These are phyloP conservation scores for Pichia thaimueangensis DNA, from an alignment of 805 yeast species.

Conservation along the genomic window DNA sequence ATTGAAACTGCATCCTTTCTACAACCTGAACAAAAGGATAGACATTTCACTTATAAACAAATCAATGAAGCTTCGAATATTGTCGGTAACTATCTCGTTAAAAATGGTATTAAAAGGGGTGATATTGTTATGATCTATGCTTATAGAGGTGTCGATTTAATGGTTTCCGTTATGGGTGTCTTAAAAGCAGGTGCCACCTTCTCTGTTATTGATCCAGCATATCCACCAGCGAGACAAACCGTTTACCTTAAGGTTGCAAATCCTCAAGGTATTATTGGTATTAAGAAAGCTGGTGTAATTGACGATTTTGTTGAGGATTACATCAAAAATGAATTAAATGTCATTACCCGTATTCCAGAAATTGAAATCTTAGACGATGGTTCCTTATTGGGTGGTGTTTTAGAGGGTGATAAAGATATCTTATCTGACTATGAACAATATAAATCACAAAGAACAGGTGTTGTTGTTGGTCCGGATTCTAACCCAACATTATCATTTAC, in stretches of 20 bases:
- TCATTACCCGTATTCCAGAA: constrained; percentile 68
- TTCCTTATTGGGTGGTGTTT: constrained; percentile 52
- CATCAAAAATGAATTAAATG: constrained; percentile 63
- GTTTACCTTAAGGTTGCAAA: constrained; percentile 88
- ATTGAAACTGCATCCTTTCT: constrained; percentile 80
- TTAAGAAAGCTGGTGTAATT: constrained; percentile 82
- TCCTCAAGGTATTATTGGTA: constrained; percentile 85
- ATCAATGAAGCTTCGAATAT: constrained; percentile 90
- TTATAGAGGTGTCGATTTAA: constrained; percentile 92
- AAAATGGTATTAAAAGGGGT: constrained; percentile 78
- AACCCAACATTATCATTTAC: constrained; percentile 96
- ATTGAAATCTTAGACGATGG: constrained; percentile 77
- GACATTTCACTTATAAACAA: constrained; percentile 78
- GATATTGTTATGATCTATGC: constrained; percentile 98
- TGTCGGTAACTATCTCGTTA: constrained; percentile 81
- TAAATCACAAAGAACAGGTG: constrained; percentile 67
- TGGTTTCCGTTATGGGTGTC: constrained; percentile 96
- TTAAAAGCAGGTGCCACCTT: constrained; percentile 98
- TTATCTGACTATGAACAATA: constrained; percentile 40
- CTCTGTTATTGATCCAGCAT: constrained; percentile 97
- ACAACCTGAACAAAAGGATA: constrained; percentile 46
- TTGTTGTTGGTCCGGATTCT: constrained; percentile 93
- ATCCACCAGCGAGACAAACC: constrained; percentile 97
- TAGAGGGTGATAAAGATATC: constrained; percentile 37
- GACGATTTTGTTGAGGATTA: constrained; percentile 74